A percentile compares a stretch with the other conserved stretches of the same genome.
These are phyloP conservation scores for Talaromyces pinophilus DNA, from an alignment of 2,329 filamentous ascomycete genomes.

Conservation along the genomic window DNA sequence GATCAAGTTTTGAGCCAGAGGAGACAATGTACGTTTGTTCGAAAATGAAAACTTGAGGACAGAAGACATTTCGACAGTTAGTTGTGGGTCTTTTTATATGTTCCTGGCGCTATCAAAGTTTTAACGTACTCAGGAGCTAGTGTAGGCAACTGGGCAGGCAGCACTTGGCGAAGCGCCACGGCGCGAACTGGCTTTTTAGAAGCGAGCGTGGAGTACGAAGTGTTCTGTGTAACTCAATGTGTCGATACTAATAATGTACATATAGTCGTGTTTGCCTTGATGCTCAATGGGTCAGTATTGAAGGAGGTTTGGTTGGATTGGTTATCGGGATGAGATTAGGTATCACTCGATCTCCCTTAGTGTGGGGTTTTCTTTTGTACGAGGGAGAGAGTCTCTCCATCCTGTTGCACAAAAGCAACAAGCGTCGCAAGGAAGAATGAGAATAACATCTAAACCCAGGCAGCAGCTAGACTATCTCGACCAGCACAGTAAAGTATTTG, in stretches of 20 bases:
- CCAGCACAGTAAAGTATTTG: not conserved
- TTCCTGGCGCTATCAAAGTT: not conserved
- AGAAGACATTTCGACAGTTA: not conserved
- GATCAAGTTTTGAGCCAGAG: not conserved
- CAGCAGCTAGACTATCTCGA: not conserved
- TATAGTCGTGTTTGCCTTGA: not conserved
- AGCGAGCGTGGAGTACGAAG: not conserved
- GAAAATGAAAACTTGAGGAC: not conserved
- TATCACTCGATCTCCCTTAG: not conserved
- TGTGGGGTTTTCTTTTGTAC: not conserved
- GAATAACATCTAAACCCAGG: not conserved
- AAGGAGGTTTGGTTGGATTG: not conserved
- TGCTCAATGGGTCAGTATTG: not conserved
- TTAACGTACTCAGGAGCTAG: not conserved
- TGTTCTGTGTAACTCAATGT: not conserved
- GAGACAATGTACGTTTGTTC: not conserved
- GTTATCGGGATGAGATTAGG: not conserved
- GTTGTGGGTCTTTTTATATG: not conserved
- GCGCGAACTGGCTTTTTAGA: not conserved
- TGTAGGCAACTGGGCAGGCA: slow-evolving; percentile 4
- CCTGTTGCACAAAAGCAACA: not conserved
- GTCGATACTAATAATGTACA: not conserved
- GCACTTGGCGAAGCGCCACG: not conserved
- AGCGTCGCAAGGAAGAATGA: not conserved
- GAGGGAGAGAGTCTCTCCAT: not conserved